phyloP scores from a whole-genome alignment of 2,329 filamentous ascomycete species.

The Aspergillus novoparasiticus region DNA sequence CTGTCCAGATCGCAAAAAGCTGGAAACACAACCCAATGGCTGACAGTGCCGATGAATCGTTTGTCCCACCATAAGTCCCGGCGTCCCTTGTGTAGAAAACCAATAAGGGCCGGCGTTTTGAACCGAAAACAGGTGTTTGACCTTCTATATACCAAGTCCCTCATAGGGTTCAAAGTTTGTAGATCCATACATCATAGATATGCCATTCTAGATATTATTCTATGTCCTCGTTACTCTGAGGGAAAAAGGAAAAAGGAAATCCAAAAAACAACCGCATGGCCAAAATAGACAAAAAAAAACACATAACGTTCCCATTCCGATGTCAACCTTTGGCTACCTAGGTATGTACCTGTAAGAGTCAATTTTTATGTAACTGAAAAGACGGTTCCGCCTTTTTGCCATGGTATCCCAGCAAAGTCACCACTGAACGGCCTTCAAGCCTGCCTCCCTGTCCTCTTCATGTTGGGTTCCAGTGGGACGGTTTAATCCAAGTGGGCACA shows the following conservation, averaged over 20 bases:
- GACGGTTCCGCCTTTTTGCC: background rate
- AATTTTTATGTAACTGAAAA: conserved; percentile 8
- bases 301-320: too few species aligned
- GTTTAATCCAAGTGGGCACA: conserved; percentile 4
- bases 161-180: background rate
- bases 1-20: background rate
- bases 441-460: background rate
- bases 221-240: background rate
- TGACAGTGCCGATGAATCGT: background rate
- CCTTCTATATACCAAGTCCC: background rate
- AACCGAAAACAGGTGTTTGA: background rate
- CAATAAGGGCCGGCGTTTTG: background rate
- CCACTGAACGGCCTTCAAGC: background rate
- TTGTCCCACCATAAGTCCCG: background rate
- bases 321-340: too few species aligned
- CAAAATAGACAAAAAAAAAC: background rate
- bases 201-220: background rate
- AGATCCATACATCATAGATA: background rate
- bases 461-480: background rate
- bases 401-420: background rate
- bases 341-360: background rate
- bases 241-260: too few species aligned
- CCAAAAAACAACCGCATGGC: too few species aligned
- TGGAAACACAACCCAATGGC: background rate
- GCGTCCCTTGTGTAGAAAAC: background rate